These are phyloP conservation scores for Kalaharituber pfeilii DNA, from an alignment of 2,329 filamentous ascomycete species.

Conservation along the genomic window DNA sequence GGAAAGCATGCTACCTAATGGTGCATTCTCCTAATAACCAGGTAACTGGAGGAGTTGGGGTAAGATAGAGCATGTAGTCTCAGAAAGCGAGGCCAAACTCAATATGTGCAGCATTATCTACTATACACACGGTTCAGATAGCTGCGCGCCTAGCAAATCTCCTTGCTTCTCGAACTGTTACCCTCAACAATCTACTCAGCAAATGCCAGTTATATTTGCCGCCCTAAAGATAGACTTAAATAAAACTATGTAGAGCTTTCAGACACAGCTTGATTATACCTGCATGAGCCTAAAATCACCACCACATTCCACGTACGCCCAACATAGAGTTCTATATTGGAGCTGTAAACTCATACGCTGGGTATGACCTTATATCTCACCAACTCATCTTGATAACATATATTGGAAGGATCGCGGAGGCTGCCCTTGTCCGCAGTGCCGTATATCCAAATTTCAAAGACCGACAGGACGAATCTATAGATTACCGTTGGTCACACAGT, in stretches of 20 bases:
- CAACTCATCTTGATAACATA: background rate
- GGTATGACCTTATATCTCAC: too few relatives aligned
- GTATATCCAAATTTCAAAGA: constrained; percentile 84
- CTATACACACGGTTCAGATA: constrained; percentile 94
- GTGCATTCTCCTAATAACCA: background rate
- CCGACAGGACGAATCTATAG: constrained; percentile 71
- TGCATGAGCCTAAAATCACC: constrained; percentile 66
- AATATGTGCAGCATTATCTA: constrained; percentile 87
- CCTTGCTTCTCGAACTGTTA: constrained; percentile 39
- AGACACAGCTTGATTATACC: constrained; percentile 85
- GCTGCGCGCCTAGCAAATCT: constrained; percentile 54
- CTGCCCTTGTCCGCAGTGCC: constrained; percentile 72
- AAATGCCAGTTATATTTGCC: constrained; percentile 80
- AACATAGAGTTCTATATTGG: constrained; percentile 82
- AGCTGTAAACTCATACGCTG: constrained; percentile 42
- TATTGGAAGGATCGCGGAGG: constrained; percentile 72
- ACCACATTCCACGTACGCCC: constrained; percentile 87
- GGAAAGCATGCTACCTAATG: constrained; percentile 40
- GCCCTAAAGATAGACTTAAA: constrained; percentile 91
- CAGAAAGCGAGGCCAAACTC: constrained; percentile 79
- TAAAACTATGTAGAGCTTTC: constrained; percentile 86
- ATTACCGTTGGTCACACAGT: constrained; percentile 52
- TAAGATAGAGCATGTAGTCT: constrained; percentile 81
- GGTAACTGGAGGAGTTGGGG: constrained; percentile 67
- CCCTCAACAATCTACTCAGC: constrained; percentile 66